Base-by-base conservation (phyloP, 1,139 yeast species). In the Pichia sp. region DNA sequence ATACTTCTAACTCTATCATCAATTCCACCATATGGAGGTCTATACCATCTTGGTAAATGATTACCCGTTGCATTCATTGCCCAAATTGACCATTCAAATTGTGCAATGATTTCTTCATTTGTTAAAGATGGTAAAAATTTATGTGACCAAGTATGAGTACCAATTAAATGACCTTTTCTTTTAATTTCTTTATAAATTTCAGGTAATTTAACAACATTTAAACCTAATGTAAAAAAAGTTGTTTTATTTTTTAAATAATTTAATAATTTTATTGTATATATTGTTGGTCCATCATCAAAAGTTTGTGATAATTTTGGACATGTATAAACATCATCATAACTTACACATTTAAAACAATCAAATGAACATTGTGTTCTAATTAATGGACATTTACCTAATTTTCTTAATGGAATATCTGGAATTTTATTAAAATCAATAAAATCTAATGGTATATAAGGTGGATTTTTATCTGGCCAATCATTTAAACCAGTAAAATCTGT, bases 21-120 rank as follows among this genome's bases (percentile, higher is more conserved):
- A 42, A 86, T 74, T 0, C 96, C 97, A 0, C 97, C 97, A 65
- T 87, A 90, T 0, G 98, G 98, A 0, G 98, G 98, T 53, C 98
- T 74, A 65, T 86, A 90, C 85, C 92, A 92, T 60, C 84, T 83
- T 11, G 97, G 97, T n/a, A 86, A 65, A 59, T 89, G 92, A 28
- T 82, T 74, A 0, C 88, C 86, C 0, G 97, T 89, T 3, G 97
- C 96, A 67, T 92, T 89, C 94, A 89, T 87, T 5, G 97, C 96
- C 97, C 97, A 90, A 37, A 89, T 81, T 1, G 95, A 84, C 98
- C 97, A 90, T 67, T 90, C 83, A 43, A 90, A 69, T 64, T 90
- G 96, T 0, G 97, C 96, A 51, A 86, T 81, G 27, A 90, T 79
- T 54, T 87, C 78, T 65, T 87, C 92, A 63, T 88, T 88, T 25